phyloP scores from a whole-genome alignment of 1,284 basidiomycete species.

The Clitocybe nebularis region DNA sequence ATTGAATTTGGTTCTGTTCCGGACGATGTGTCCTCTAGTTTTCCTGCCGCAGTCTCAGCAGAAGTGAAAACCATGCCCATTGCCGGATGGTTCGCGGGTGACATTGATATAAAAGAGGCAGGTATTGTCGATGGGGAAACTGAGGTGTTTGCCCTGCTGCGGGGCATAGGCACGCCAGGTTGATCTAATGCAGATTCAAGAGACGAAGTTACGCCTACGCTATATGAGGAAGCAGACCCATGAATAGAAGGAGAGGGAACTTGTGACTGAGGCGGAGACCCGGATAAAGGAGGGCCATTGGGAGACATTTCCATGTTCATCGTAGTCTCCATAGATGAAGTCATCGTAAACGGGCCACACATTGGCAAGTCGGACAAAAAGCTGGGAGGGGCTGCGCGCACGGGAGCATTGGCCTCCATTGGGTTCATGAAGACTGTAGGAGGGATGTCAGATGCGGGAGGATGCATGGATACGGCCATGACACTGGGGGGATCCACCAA shows the following conservation, averaged over 20 bases:
- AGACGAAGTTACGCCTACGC: conserved; percentile 37
- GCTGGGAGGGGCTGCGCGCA: conserved; percentile 21
- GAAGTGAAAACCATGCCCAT: conserved; percentile 18
- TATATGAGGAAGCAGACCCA: conserved; percentile 32
- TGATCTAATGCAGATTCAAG: conserved; percentile 44
- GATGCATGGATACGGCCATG: conserved; percentile 34
- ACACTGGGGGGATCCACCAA: conserved; percentile 31
- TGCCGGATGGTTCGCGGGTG: conserved; percentile 10
- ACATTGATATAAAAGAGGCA: conserved; percentile 14
- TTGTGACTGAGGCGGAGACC: conserved; percentile 36
- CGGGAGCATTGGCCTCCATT: conserved; percentile 36
- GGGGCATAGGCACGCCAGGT: conserved; percentile 25
- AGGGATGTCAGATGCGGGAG: conserved; percentile 28
- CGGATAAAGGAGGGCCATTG: conserved; percentile 35
- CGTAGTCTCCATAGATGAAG: conserved; percentile 23
- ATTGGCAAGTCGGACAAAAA: conserved; percentile 38
- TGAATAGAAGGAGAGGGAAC: conserved; percentile 42
- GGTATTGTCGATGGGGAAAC: conserved; percentile 20
- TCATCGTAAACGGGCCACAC: conserved; percentile 28
- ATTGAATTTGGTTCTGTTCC: conserved; percentile 23
- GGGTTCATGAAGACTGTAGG: conserved; percentile 29
- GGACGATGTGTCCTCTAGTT: conserved; percentile 19
- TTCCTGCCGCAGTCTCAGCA: conserved; percentile 11
- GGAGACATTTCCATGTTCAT: conserved; percentile 30
- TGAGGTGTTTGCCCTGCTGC: conserved; percentile 36